Conservation (phyloP, 2,329 filamentous ascomycete genomes). For the Cercospora berteroae region DNA sequence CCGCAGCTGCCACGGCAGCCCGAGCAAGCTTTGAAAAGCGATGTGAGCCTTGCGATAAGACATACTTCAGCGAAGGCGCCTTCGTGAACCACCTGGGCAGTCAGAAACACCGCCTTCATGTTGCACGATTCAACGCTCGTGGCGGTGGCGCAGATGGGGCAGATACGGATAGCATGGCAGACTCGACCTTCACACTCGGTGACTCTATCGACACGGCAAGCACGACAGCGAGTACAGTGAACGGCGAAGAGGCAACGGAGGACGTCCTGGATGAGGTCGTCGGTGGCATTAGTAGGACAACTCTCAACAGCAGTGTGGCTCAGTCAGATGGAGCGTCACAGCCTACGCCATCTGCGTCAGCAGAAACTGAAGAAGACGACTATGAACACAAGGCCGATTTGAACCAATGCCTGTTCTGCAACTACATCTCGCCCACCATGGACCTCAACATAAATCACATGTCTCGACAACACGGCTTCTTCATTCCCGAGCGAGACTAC, state of each 20-base stretch:
- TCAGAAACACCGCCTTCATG: slow-evolving; percentile 78
- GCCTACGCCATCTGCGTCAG: slow-evolving; percentile 24
- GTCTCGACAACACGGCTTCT: slow-evolving; percentile 90
- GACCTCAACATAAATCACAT: slow-evolving; percentile 82
- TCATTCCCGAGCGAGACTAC: slow-evolving; percentile 86
- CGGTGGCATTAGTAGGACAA: slow-evolving; percentile 70
- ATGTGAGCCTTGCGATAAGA: slow-evolving; percentile 82
- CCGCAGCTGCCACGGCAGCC: slow-evolving; percentile 77
- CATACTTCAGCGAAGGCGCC: slow-evolving; percentile 94
- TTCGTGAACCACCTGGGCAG: slow-evolving; percentile 90
- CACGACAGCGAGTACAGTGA: slow-evolving; percentile 47
- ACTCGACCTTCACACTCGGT: slow-evolving; percentile 86
- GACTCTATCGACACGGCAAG: slow-evolving; percentile 64
- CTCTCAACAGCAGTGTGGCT: slow-evolving; percentile 40
- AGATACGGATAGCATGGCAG: slow-evolving; percentile 66
- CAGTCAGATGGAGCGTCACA: slow-evolving; percentile 41
- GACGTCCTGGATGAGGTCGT: slow-evolving; percentile 75
- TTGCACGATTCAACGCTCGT: slow-evolving; percentile 49
- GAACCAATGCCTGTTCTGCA: slow-evolving; percentile 82
- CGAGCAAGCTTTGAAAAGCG: slow-evolving; percentile 83
- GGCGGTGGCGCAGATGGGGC: slow-evolving; percentile 58
- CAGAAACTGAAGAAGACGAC: slow-evolving; percentile 32
- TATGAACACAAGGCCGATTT: slow-evolving; percentile 43
- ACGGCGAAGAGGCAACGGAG: slow-evolving; percentile 52
- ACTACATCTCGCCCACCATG: slow-evolving; percentile 73